Evolutionary conservation across 371 early-diverging fungal genomes (phyloP).

Genomic region (Mortierella sp.): DNA sequence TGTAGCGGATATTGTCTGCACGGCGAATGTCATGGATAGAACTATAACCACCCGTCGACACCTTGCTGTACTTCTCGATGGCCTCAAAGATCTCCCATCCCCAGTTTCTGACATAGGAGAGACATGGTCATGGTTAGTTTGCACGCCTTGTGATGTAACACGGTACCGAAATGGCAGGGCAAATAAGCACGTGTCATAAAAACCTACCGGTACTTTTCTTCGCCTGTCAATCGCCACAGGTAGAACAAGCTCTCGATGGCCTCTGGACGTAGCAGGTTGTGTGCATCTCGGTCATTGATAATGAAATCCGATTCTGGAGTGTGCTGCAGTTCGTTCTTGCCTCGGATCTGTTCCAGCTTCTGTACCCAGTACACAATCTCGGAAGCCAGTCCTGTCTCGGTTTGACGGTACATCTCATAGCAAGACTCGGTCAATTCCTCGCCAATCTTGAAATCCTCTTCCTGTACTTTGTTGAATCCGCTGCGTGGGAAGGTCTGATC

Average conservation of each 20-base stretch:
- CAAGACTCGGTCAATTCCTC: constrained; percentile 83
- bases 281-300: constrained; percentile 70
- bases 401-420: constrained; percentile 85
- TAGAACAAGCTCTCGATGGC: constrained; percentile 90
- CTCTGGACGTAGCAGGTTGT: constrained; percentile 88
- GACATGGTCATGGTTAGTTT: too few species aligned
- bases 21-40: constrained; percentile 76
- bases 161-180: neutral
- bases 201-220: constrained; percentile 76
- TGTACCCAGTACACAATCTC: constrained; percentile 80
- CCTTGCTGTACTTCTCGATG: constrained; percentile 81
- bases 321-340: constrained; percentile 45
- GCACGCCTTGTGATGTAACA: too few species aligned
- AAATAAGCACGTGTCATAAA: neutral
- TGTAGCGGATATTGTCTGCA: constrained; percentile 34
- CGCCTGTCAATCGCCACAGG: constrained; percentile 86
- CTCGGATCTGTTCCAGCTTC: constrained; percentile 15
- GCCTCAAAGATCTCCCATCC: constrained; percentile 91
- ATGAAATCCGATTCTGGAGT: constrained; percentile 67
- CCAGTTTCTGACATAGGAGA: constrained; percentile 92
- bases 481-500: constrained; percentile 17
- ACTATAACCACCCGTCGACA: constrained; percentile 80
- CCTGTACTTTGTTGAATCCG: constrained; percentile 38
- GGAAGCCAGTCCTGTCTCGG: constrained; percentile 82
- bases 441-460: constrained; percentile 75